Percentiles rank a stretch among this genome's conserved stretches.
Conservation (phyloP, 345 rosid genomes). For the Syzygium grande region DNA sequence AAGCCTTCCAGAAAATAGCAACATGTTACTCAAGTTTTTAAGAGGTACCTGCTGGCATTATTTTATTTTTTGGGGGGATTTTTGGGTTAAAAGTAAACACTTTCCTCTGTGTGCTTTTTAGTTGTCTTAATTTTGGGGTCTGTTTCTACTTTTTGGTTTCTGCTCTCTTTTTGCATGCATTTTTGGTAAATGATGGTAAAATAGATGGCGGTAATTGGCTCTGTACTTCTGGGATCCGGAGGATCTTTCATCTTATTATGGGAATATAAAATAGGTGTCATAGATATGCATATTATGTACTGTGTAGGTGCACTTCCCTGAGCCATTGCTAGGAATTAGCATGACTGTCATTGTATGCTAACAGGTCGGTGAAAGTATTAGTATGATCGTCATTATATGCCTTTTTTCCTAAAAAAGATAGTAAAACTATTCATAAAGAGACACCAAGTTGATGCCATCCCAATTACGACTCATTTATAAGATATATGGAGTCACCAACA, state of each 20-base stretch:
- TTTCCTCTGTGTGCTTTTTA: not conserved
- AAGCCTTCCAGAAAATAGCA: not conserved
- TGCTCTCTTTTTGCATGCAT: not conserved
- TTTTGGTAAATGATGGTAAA: not conserved
- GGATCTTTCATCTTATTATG: not conserved
- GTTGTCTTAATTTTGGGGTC: not conserved
- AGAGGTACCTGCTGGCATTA: not conserved
- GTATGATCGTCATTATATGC: not conserved
- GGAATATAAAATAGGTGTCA: not conserved
- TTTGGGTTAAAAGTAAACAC: not conserved
- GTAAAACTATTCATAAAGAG: not conserved
- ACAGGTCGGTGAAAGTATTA: not conserved
- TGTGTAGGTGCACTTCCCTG: not conserved
- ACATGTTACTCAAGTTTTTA: not conserved
- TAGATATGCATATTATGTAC: not conserved
- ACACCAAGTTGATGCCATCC: not conserved
- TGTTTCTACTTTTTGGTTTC: not conserved
- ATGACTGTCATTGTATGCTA: not conserved
- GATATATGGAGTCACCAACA: not conserved
- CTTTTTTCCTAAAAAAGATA: not conserved
- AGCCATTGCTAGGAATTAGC: not conserved
- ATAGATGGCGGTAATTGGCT: not conserved
- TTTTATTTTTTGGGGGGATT: not conserved
- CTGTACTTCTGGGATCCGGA: not conserved
- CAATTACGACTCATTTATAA: not conserved